Evolutionary conservation across 371 early-diverging fungal genomes (phyloP).

Genomic region (Apophysomyces ossiformis): DNA sequence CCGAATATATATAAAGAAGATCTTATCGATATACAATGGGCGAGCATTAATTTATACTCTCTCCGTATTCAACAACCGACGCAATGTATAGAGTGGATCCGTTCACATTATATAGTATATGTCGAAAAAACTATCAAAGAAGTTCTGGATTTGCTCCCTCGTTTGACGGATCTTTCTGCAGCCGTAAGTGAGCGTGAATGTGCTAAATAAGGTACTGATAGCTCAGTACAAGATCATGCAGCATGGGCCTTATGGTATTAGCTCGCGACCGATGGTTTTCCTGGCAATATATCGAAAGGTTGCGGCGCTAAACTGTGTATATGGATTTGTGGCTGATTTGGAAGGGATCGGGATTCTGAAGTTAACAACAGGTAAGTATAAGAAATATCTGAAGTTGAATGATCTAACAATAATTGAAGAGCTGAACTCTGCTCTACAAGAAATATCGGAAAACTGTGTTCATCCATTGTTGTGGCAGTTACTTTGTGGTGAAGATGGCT

Average conservation of each 20-base stretch:
- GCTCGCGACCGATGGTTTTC: slow-evolving; percentile 37
- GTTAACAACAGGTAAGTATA: slow-evolving; percentile 18
- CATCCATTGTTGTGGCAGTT: slow-evolving; percentile 44
- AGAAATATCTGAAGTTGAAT: not conserved
- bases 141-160: not conserved
- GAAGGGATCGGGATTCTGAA: slow-evolving; percentile 2
- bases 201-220: not conserved
- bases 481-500: slow-evolving; percentile 30
- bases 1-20: slow-evolving; percentile 63
- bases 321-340: slow-evolving; percentile 14
- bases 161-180: slow-evolving; percentile 15
- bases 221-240: slow-evolving; percentile 34
- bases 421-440: slow-evolving; percentile 14
- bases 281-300: slow-evolving; percentile 35
- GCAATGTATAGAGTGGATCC: not conserved
- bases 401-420: slow-evolving; percentile 19
- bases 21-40: slow-evolving; percentile 58
- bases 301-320: slow-evolving; percentile 15
- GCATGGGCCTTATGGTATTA: slow-evolving; percentile 49
- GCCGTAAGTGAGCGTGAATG: slow-evolving; percentile 16
- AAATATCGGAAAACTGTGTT: slow-evolving; percentile 23
- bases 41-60: slow-evolving; percentile 31
- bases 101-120: not conserved
- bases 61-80: slow-evolving; percentile 13
- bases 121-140: not conserved